These are phyloP conservation scores for Nemania diffusa DNA, from an alignment of 2,329 filamentous ascomycete species.

Conservation along the genomic window DNA sequence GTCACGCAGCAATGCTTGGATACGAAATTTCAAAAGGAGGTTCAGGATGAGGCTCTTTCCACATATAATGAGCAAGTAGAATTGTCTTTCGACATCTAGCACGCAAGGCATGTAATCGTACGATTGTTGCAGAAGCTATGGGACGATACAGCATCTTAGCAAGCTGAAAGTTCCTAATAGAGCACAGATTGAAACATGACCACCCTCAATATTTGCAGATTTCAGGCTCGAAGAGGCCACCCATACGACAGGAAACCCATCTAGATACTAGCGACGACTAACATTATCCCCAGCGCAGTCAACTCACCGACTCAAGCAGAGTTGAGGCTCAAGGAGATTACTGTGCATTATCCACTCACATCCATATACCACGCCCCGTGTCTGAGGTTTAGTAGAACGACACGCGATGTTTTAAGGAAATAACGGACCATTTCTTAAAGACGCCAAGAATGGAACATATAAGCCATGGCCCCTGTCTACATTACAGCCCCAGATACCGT, in stretches of 20 bases:
- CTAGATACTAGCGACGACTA: not conserved
- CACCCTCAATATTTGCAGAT: not conserved
- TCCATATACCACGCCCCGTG: not conserved
- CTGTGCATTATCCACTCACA: slow-evolving; percentile 8
- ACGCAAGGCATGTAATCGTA: slow-evolving; percentile 3
- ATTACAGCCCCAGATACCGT: slow-evolving; percentile 3
- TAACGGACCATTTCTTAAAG: not conserved
- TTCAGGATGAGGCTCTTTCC: not conserved
- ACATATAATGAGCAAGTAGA: not conserved
- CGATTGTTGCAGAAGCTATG: not conserved
- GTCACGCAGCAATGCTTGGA: slow-evolving; percentile 15
- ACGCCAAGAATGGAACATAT: slow-evolving; percentile 12
- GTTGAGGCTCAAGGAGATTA: not conserved
- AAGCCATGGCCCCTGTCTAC: slow-evolving; percentile 4
- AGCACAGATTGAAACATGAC: not conserved
- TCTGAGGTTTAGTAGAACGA: not conserved
- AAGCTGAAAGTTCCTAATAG: not conserved
- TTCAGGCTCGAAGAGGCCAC: not conserved
- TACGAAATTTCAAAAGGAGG: not conserved
- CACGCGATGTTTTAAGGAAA: not conserved
- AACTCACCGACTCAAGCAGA: not conserved
- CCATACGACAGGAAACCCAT: not conserved
- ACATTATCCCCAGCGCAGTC: not conserved
- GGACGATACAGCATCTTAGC: not conserved
- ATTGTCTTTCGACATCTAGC: not conserved